Evolutionary conservation across 805 yeast species (phyloP), one percentile per base, ranked within the genome.

Genomic region (Metschnikowia kofuensis): DNA sequence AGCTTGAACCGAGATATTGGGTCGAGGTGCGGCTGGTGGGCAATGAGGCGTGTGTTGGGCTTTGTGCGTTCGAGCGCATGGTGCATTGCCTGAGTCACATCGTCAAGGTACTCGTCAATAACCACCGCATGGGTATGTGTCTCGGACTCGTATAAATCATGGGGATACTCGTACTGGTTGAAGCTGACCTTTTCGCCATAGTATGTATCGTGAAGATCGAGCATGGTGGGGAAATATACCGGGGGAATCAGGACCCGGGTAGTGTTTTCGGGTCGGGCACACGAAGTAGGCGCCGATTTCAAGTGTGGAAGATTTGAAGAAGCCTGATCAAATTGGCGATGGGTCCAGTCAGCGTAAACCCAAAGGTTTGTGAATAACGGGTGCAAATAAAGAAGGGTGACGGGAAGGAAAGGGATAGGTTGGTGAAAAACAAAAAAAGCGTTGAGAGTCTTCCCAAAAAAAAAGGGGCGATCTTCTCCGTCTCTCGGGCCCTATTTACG

Each of bases 1-100:
- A 91, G 74, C 55, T 83, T 82, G 35, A 81, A 80, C 58, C 99
- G 79, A 70, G 87, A 80, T 37, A 75, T 72, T 70, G 89, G 82
- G 45, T 83, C 80, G 50, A 92, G 74, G 61, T 90, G 96, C 10
- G 97, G 97, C 68, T 92, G 99, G 55, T 87, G 85, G 50, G 81
- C 84, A 58, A 90, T 87, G 67, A 89, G 74, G 38, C 63, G 65
- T 36, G 70, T 45, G 54, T 73, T 70, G 12, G 92, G 87, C 49
- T 70, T 75, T 56, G 70, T 65, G 31, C 57, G 58, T 34, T 68
- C 59, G 40, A 62, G 56, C 28, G 64, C 36, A 67, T 70, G 52
- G 57, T 68, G 40, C 71, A 69, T 56, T 58, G 69, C 45, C 55
- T 67, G 53, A 64, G 67, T 70, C 13, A 83, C 69, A 50, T 83